Percentiles rank a stretch among this genome's conserved stretches.
Evolutionary conservation across 2,329 filamentous ascomycete genomes (phyloP).

Genomic region (Calonectria honghensis): DNA sequence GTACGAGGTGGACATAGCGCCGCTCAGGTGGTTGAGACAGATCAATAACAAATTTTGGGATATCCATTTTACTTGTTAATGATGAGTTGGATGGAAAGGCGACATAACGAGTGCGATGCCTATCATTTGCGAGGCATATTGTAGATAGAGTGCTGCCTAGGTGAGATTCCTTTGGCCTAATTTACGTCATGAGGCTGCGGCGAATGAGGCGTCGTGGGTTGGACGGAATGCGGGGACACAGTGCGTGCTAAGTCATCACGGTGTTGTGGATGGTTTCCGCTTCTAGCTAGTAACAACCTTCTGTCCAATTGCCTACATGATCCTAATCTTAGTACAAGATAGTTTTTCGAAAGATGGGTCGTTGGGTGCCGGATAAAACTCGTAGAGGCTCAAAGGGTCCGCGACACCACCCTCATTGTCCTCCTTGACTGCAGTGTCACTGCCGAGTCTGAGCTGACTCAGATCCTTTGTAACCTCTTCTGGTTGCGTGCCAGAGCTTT

Average conservation of each 20-base stretch:
- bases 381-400: neutral
- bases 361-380: neutral
- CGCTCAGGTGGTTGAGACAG: slow-evolving; percentile 52
- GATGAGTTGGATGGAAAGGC: neutral
- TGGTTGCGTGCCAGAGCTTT: too few species aligned
- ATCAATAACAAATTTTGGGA: slow-evolving; percentile 55
- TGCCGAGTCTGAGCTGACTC: neutral
- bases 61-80: slow-evolving; percentile 6
- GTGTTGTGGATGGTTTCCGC: neutral
- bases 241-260: neutral
- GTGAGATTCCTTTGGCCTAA: neutral
- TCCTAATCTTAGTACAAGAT: neutral
- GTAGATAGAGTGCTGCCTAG: neutral
- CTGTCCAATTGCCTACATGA: neutral
- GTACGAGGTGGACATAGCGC: slow-evolving; percentile 55
- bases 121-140: neutral
- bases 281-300: neutral
- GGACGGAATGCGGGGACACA: neutral
- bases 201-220: neutral
- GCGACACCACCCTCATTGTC: neutral
- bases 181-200: neutral
- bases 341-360: neutral
- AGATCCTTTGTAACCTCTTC: too few species aligned
- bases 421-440: too few species aligned
- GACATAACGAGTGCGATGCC: neutral